These are phyloP conservation scores for Penicillium canariense DNA, from an alignment of 495 filamentous ascomycete species.

Conservation along the genomic window DNA sequence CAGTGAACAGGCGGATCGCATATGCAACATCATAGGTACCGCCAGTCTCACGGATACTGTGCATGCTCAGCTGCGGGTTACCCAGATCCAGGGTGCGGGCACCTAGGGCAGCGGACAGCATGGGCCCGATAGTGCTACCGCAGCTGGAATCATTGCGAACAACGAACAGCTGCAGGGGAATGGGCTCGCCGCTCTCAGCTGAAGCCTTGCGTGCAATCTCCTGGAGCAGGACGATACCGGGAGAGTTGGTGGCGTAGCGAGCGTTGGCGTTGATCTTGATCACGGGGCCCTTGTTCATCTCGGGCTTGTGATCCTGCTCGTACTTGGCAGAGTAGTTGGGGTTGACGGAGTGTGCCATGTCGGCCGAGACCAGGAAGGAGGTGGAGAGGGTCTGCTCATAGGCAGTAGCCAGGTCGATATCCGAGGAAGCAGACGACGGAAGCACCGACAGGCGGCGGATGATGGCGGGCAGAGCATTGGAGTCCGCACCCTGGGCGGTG, in stretches of 20 bases:
- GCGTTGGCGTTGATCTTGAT: constrained; percentile 99
- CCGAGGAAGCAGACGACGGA: constrained; percentile 48
- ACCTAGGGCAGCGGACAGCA: constrained; percentile 82
- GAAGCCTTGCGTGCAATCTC: constrained; percentile 71
- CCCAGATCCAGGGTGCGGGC: constrained; percentile 88
- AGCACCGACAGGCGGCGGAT: constrained; percentile 84
- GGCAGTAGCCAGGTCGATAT: constrained; percentile 63
- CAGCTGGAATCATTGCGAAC: constrained; percentile 93
- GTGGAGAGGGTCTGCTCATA: constrained; percentile 90
- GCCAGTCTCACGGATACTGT: constrained; percentile 90
- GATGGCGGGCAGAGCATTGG: constrained; percentile 85
- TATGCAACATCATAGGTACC: constrained; percentile 86
- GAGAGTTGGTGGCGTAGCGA: constrained; percentile 92
- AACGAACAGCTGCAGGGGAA: constrained; percentile 93
- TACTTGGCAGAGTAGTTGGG: constrained; percentile 93
- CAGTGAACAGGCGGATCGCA: constrained; percentile 79
- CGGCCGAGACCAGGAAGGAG: constrained; percentile 94
- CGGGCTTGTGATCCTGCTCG: constrained; percentile 82
- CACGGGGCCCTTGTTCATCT: constrained; percentile 94
- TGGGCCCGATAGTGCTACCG: constrained; percentile 94
- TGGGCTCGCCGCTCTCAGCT: constrained; percentile 48
- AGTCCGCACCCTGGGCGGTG: constrained; percentile 90
- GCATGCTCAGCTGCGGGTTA: constrained; percentile 96
- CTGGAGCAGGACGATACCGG: constrained; percentile 88
- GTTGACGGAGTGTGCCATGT: constrained; percentile 95